These are phyloP conservation scores for Phytophthora cryptogea DNA, from an alignment of 352 stramenopile species.

Conservation along the genomic window DNA sequence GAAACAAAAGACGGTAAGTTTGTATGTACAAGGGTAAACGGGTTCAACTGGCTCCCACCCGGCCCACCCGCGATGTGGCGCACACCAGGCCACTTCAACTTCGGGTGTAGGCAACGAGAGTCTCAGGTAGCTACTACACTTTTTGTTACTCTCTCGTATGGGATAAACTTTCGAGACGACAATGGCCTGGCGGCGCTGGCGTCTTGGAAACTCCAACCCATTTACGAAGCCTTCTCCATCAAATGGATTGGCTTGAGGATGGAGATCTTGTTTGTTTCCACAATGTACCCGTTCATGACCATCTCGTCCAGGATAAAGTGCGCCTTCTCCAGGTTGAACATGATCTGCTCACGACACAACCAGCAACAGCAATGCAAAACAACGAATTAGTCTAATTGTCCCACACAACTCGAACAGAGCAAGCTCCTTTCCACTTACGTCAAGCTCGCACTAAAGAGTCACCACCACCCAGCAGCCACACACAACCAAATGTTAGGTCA, in stretches of 20 bases:
- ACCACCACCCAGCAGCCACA: conserved; percentile 1
- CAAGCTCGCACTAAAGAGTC: conserved; percentile 72
- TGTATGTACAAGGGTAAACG: conserved; percentile 24
- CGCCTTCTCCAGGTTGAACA: conserved; percentile 93
- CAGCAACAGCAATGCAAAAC: conserved; percentile 6
- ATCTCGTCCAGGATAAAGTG: conserved; percentile 95
- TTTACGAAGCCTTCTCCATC: conserved; percentile 96
- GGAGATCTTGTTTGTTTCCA: conserved; percentile 99
- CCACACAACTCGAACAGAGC: not conserved
- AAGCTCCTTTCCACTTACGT: conserved; percentile 51
- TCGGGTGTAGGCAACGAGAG: not conserved
- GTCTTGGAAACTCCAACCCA: not conserved
- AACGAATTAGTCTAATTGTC: not conserved
- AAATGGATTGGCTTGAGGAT: conserved; percentile 98
- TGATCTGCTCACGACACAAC: conserved; percentile 60
- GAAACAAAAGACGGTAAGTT: conserved; percentile 10
- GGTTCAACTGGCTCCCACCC: conserved; percentile 25
- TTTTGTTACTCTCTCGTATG: not conserved
- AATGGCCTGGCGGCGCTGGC: not conserved
- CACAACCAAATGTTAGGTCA: not conserved
- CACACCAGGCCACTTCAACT: conserved; percentile 7
- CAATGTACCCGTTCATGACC: conserved; percentile 99
- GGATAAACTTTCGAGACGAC: not conserved
- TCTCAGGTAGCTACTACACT: not conserved
- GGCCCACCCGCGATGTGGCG: not conserved